A percentile compares a stretch with the other conserved stretches of the same genome.
These are phyloP conservation scores for Apiospora koreana DNA, from an alignment of 2,329 filamentous ascomycete species.

Conservation along the genomic window DNA sequence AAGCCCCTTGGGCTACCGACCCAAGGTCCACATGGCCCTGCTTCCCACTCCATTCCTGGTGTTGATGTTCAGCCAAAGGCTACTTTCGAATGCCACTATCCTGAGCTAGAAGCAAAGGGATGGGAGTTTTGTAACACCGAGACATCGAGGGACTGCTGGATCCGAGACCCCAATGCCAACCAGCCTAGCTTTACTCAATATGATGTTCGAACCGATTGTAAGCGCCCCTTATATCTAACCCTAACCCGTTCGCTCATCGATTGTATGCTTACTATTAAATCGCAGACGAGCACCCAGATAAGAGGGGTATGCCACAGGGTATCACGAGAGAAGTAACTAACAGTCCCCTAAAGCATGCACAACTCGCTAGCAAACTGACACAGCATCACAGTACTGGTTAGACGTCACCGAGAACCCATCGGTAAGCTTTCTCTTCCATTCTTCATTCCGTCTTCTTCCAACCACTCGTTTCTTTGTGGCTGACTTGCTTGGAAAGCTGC, in stretches of 20 bases:
- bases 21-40: not conserved
- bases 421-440: not conserved
- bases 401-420: not conserved
- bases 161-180: slow-evolving; percentile 17
- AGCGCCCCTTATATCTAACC: not conserved
- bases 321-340: not conserved
- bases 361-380: not conserved
- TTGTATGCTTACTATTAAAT: not conserved
- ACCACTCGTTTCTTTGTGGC: no score
- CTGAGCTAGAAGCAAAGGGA: slow-evolving; percentile 19
- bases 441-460: not conserved
- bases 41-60: not conserved
- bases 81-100: slow-evolving; percentile 18
- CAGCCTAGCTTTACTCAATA: slow-evolving; percentile 19
- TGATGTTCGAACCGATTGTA: slow-evolving; percentile 21
- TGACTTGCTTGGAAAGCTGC: not conserved
- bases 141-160: slow-evolving; percentile 21
- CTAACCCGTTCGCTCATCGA: not conserved
- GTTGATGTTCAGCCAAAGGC: slow-evolving; percentile 13
- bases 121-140: slow-evolving; percentile 23
- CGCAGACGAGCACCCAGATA: slow-evolving; percentile 21
- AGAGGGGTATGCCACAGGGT: not conserved
- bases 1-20: slow-evolving; percentile 15
- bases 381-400: not conserved
- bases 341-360: not conserved